Evolutionary conservation across 2,329 filamentous ascomycete genomes (phyloP).

Genomic region (Trichoderma atrobrunneum): DNA sequence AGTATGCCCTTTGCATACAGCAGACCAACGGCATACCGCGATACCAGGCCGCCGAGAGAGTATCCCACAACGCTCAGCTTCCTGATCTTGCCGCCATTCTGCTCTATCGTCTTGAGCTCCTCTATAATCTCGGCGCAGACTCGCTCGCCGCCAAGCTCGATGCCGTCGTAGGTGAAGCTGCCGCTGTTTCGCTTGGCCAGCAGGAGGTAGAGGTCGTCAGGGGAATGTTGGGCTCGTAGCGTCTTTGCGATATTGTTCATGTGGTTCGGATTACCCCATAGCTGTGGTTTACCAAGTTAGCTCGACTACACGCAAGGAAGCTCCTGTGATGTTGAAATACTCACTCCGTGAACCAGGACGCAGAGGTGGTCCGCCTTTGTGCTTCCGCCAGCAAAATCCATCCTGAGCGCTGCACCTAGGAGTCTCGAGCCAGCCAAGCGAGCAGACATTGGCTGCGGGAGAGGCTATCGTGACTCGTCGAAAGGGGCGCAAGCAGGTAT

Average conservation of each 20-base stretch:
- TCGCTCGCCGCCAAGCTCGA: conserved; percentile 65
- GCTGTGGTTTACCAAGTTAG: conserved; percentile 39
- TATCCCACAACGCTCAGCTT: conserved; percentile 89
- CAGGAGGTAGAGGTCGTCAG: conserved; percentile 66
- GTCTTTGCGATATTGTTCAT: conserved; percentile 65
- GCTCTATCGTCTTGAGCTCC: conserved; percentile 54
- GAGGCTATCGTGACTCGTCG: background rate
- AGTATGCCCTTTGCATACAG: conserved; percentile 78
- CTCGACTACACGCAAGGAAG: background rate
- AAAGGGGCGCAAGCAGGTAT: conserved; percentile 4
- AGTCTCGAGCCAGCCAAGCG: conserved; percentile 14
- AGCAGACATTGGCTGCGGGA: conserved; percentile 7
- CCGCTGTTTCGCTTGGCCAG: conserved; percentile 71
- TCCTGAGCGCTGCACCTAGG: conserved; percentile 6
- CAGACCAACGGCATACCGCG: conserved; percentile 81
- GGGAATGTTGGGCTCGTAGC: conserved; percentile 58
- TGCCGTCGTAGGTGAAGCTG: conserved; percentile 68
- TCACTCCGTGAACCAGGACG: conserved; percentile 74
- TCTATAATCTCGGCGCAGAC: conserved; percentile 67
- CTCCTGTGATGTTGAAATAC: conserved; percentile 28
- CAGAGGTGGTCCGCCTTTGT: conserved; percentile 66
- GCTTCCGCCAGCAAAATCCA: conserved; percentile 47
- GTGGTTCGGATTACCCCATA: conserved; percentile 79
- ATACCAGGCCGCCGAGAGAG: conserved; percentile 81
- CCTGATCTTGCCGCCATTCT: conserved; percentile 65